Percentiles rank a stretch among this genome's conserved stretches.
Conservation (phyloP, 306 rosid genomes). For the Acmispon strigosus region DNA sequence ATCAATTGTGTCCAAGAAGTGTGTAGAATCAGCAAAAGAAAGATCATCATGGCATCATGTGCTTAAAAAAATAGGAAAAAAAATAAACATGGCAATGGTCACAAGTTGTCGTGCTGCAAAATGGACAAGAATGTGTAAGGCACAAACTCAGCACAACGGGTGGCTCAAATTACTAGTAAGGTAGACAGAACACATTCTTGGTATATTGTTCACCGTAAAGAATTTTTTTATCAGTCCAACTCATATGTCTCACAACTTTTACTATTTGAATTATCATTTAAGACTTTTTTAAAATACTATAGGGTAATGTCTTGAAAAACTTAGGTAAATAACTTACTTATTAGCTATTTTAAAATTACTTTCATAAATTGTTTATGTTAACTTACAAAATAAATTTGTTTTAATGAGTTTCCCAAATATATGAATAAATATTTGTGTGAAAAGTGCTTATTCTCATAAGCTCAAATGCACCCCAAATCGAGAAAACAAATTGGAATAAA, state of each 20-base stretch:
- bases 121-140: not conserved
- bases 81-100: not conserved
- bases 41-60: not conserved
- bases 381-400: too few species aligned
- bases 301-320: too few species aligned
- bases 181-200: not conserved
- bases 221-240: too few species aligned
- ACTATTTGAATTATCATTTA: too few species aligned
- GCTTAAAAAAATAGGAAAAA: not conserved
- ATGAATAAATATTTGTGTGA: too few species aligned
- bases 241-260: too few species aligned
- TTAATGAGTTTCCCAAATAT: too few species aligned
- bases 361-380: too few species aligned
- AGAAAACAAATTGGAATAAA: not conserved
- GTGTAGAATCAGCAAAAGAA: not conserved
- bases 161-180: not conserved
- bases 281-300: too few species aligned
- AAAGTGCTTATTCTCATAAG: too few species aligned
- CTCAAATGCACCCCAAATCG: not conserved
- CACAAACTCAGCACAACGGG: not conserved
- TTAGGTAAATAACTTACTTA: too few species aligned
- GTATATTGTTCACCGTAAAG: not conserved
- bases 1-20: not conserved
- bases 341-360: too few species aligned
- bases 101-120: not conserved